A percentile compares a stretch with the other conserved stretches of the same genome.
phyloP scores from a whole-genome alignment of 768 basidiomycete species.

The Agrocybe pediades region DNA sequence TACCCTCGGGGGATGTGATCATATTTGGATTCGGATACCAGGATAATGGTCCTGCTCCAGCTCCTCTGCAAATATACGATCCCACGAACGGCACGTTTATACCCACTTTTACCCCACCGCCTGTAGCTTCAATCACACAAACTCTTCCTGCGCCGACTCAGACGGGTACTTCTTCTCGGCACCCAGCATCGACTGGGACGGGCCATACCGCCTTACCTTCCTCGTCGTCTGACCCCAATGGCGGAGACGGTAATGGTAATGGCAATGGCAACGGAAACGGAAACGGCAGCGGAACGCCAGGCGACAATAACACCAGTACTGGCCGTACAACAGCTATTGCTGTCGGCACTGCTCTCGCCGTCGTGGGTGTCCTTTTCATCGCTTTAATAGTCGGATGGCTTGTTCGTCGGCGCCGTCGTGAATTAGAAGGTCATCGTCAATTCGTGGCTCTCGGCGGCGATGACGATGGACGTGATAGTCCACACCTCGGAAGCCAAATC shows the following conservation, averaged over 20 bases:
- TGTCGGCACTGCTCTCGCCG: constrained; percentile 63
- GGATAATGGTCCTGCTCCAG: constrained; percentile 50
- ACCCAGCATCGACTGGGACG: neutral
- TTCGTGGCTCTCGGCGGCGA: constrained; percentile 31
- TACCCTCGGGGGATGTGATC: constrained; percentile 58
- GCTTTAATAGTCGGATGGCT: constrained; percentile 45
- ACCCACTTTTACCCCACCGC: constrained; percentile 41
- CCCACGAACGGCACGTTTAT: constrained; percentile 42
- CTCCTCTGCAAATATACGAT: constrained; percentile 57
- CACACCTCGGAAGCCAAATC: constrained; percentile 30
- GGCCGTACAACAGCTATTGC: constrained; percentile 48
- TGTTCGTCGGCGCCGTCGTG: constrained; percentile 34
- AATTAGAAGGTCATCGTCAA: constrained; percentile 20
- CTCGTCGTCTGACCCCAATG: constrained; percentile 21
- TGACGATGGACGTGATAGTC: constrained; percentile 34
- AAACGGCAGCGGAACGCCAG: constrained; percentile 15
- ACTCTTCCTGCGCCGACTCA: constrained; percentile 37
- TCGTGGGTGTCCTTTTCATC: constrained; percentile 52
- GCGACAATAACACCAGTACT: constrained; percentile 19
- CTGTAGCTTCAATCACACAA: constrained; percentile 19
- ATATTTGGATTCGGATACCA: constrained; percentile 75
- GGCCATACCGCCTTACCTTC: constrained; percentile 19
- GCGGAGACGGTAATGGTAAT: constrained; percentile 13
- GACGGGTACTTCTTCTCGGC: constrained; percentile 21
- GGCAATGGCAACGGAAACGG: constrained; percentile 11